Base-by-base conservation (phyloP, 192 early-diverging fungal genomes). In the Backusella tarrabulga region DNA sequence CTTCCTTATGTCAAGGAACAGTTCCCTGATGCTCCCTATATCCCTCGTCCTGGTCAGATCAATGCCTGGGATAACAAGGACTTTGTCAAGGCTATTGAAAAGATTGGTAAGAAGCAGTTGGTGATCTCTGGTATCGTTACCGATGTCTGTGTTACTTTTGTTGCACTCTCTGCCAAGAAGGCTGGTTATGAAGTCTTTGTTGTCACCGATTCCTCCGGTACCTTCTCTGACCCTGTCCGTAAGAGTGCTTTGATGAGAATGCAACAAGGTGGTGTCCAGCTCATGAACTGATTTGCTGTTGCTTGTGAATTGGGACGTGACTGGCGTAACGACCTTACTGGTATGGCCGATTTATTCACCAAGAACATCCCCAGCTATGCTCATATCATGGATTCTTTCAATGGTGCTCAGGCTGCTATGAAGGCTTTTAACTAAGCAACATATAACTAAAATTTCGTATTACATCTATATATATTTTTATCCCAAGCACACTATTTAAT, bases 111-210 rank as follows among this genome's bases (percentile, higher is more conserved):
- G 35, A 78, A 78, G 44, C 77, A 78, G 32, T 71, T 78, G 77
- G 44, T 78, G 34, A 78, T 78, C 46, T 60, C 69, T 67, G 77
- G 77, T 63, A 78, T 78, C 41, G 78, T 79, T 19, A 79, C 78
- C 26, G 78, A 79, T 79, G 78, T 79, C 7, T 79, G 78, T 68
- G 60, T 79, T 34, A 46, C 78, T 60, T 79, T 79, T 67, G 50
- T 50, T 75, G 40, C 78, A 52, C 63, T 79, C n/a, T 79, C 78
- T 52, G 78, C 78, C 50, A 79, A 75, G 67, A 68, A 56, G 46
- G 78, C 73, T 56, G 78, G 78, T 35, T 79, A 75, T 41, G 63
- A 79, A 56, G 78, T 79, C 66, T 79, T 79, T 68, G 78, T 74
- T 67, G 78, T 74, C 38, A 74, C 74, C 23, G 78, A 79, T 75